These are phyloP conservation scores for Pseudopyrenochaeta lycopersici DNA, from an alignment of 2,329 filamentous ascomycete genomes.

Conservation along the genomic window DNA sequence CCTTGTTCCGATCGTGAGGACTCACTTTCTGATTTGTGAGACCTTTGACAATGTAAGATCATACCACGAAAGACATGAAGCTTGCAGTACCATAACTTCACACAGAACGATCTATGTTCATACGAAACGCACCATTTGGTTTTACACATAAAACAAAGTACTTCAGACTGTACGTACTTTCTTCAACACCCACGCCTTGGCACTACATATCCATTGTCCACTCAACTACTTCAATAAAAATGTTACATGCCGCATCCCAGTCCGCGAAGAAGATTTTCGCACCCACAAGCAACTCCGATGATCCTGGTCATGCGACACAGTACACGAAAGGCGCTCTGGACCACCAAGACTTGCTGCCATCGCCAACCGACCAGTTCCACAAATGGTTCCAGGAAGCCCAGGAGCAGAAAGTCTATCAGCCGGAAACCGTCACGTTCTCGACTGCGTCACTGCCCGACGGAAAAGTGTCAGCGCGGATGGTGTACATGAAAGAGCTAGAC, in stretches of 20 bases:
- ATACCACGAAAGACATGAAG: neutral
- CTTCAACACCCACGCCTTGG: neutral
- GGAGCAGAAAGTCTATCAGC: conserved; percentile 69
- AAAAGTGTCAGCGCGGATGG: conserved; percentile 82
- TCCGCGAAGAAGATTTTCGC: conserved; percentile 63
- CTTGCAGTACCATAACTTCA: neutral
- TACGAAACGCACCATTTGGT: neutral
- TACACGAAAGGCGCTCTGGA: conserved; percentile 74
- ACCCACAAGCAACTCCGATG: conserved; percentile 63
- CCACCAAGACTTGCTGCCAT: conserved; percentile 66
- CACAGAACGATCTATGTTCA: conserved; percentile 6
- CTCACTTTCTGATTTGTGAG: conserved; percentile 4
- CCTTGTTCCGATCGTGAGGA: conserved; percentile 30
- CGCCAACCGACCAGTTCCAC: conserved; percentile 86
- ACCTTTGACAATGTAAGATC: neutral
- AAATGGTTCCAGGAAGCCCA: conserved; percentile 84
- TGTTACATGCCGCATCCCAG: conserved; percentile 35
- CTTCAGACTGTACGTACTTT: neutral
- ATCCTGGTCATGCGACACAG: conserved; percentile 74
- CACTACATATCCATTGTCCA: neutral
- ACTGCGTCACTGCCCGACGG: conserved; percentile 86
- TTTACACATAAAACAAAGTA: neutral
- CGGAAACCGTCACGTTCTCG: conserved; percentile 87
- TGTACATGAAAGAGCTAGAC: conserved; percentile 97
- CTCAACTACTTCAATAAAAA: conserved; percentile 13